Base-by-base conservation (phyloP, 2,329 filamentous ascomycete species). In the Talaromyces sp. region DNA sequence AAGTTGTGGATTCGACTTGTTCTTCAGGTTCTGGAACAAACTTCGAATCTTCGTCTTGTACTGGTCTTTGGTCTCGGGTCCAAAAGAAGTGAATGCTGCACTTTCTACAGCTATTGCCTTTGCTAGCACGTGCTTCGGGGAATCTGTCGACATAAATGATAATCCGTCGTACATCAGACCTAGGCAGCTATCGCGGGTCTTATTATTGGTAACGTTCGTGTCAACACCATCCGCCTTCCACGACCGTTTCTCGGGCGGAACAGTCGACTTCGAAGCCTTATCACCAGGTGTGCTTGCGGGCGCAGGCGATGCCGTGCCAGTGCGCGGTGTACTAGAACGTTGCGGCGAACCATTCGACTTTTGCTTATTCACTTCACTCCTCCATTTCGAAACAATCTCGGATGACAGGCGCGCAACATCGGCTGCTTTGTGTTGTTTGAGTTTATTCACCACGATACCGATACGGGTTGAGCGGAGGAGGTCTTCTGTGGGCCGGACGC, bases 121-220 rank as follows among this genome's bases (percentile, higher is more conserved):
- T 45, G 75, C 71, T 52, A 97, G 82, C 50, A 98, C 86, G 22
- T 86, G 83, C 62, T 88, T 88, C 31, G 91, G 82, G 10, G 83
- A 73, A 61, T 78, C 75, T 16, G 73, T 74, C 33, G 90, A 87
- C 76, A 90, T 90, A 65, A 87, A 85, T 56, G 90, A 93, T 68
- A 99, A 84, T 16, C 93, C 95, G 72, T 99, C 95, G 82, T 98
- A 99, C 77, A 99, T 86, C 50, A 99, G 85, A 59, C 92, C 93
- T 68, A 97, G 88, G 76, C 91, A 96, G 74, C 88, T 90, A 81
- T 98, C 91, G 66, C 95, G 90, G 22, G 86, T 85, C 65, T 84
- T 81, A 66, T 90, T 88, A 57, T 88, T 88, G 16, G 93, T 97
- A 61, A 92, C 86, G 69, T 89, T 87, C 71, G 87, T 86, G 72